Percentiles rank a stretch among this genome's conserved stretches.
Evolutionary conservation across 1,139 yeast species (phyloP).

Genomic region (Meyerozyma athensensis): DNA sequence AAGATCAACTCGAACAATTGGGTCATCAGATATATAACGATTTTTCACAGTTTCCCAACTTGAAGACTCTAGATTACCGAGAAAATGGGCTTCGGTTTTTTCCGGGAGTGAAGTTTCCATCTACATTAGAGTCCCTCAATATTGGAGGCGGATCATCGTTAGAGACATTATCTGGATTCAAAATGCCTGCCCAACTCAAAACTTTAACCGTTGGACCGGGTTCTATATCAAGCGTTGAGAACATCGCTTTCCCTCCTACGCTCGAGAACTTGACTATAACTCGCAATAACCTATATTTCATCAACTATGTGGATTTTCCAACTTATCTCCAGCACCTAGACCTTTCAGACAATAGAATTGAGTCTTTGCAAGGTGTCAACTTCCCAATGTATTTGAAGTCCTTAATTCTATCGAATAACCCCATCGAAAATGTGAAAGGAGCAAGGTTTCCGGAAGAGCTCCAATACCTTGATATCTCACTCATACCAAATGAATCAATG

Average conservation of each 20-base stretch:
- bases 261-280: constrained; percentile 31
- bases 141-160: constrained; percentile 40
- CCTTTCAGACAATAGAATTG: constrained; percentile 39
- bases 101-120: constrained; percentile 40
- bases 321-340: constrained; percentile 27
- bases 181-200: constrained; percentile 33
- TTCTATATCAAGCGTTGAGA: constrained; percentile 33
- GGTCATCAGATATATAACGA: constrained; percentile 41
- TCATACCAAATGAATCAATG: constrained; percentile 46
- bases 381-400: constrained; percentile 32
- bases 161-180: constrained; percentile 39
- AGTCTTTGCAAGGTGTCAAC: constrained; percentile 33
- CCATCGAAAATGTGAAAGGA: constrained; percentile 42
- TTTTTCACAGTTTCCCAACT: constrained; percentile 31
- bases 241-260: constrained; percentile 30
- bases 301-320: constrained; percentile 41
- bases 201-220: constrained; percentile 32
- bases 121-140: constrained; percentile 33
- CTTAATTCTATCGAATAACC: constrained; percentile 35
- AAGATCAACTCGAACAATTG: constrained; percentile 27
- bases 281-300: constrained; percentile 38
- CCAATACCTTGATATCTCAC: constrained; percentile 34
- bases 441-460: constrained; percentile 38
- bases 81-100: constrained; percentile 35
- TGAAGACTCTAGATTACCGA: constrained; percentile 34